Percentiles rank a stretch among this genome's conserved stretches.
phyloP scores from a whole-genome alignment of 2,329 filamentous ascomycete genomes.

The Fusarium anguioides region DNA sequence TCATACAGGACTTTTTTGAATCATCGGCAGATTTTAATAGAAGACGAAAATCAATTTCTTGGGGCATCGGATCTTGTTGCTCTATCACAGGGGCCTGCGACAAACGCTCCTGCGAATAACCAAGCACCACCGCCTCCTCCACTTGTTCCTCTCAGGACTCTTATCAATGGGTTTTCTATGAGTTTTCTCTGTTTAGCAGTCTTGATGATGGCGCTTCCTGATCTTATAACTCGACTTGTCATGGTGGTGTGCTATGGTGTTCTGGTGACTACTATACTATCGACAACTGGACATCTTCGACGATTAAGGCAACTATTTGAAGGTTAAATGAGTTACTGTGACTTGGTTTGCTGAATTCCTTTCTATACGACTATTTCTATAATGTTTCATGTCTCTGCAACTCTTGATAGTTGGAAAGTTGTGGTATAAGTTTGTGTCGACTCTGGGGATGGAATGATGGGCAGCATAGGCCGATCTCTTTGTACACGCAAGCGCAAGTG shows the following conservation, averaged over 20 bases:
- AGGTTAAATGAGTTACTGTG: neutral
- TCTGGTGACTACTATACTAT: slow-evolving; percentile 21
- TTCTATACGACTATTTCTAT: neutral
- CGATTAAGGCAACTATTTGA: slow-evolving; percentile 27
- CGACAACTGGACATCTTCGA: slow-evolving; percentile 24
- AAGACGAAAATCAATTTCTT: slow-evolving; percentile 70
- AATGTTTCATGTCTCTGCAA: neutral
- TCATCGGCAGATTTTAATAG: slow-evolving; percentile 62
- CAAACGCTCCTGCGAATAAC: slow-evolving; percentile 5
- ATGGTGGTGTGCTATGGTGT: slow-evolving; percentile 28
- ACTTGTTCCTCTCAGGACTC: slow-evolving; percentile 16
- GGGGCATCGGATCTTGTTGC: slow-evolving; percentile 47
- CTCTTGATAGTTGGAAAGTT: no score
- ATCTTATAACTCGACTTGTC: slow-evolving; percentile 26
- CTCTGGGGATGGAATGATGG: neutral
- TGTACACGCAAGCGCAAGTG: neutral
- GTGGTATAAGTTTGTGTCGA: neutral
- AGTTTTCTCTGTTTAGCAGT: slow-evolving; percentile 28
- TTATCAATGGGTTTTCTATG: slow-evolving; percentile 29
- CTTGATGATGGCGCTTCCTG: slow-evolving; percentile 26
- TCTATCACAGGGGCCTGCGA: slow-evolving; percentile 1
- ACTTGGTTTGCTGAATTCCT: neutral
- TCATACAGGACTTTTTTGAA: slow-evolving; percentile 66
- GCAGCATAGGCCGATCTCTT: neutral
- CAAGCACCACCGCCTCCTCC: slow-evolving; percentile 4